Percentiles rank a stretch among this genome's conserved stretches.
Evolutionary conservation across 2,329 filamentous ascomycete species (phyloP).

Genomic region (Aspergillus sp.): DNA sequence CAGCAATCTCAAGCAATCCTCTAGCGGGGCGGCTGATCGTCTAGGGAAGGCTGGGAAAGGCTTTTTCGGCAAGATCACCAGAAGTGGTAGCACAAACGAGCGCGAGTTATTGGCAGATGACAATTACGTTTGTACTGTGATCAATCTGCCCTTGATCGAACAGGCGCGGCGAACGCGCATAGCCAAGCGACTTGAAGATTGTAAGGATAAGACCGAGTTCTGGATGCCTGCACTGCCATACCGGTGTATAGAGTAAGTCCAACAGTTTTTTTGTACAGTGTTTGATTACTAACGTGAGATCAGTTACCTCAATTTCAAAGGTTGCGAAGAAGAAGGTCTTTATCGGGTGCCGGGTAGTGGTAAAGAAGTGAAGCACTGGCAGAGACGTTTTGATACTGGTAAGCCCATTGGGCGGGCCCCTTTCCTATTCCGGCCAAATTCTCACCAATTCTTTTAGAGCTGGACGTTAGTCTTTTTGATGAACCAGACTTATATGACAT

Average conservation of each 20-base stretch:
- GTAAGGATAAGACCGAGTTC: constrained; percentile 93
- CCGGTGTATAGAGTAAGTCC: constrained; percentile 79
- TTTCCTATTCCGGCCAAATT: background rate
- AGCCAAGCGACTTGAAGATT: constrained; percentile 82
- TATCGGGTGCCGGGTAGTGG: constrained; percentile 91
- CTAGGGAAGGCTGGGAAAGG: constrained; percentile 74
- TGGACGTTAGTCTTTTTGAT: constrained; percentile 86
- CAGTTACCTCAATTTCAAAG: constrained; percentile 87
- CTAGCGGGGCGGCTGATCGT: constrained; percentile 70
- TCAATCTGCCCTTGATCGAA: constrained; percentile 82
- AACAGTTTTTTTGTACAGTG: background rate
- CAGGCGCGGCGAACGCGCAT: constrained; percentile 91
- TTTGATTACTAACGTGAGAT: constrained; percentile 18
- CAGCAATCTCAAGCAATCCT: constrained; percentile 70
- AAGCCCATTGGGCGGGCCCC: constrained; percentile 24
- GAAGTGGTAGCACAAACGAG: constrained; percentile 68
- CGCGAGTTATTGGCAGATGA: constrained; percentile 73
- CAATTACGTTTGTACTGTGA: constrained; percentile 79
- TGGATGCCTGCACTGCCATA: constrained; percentile 98
- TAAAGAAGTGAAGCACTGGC: constrained; percentile 89
- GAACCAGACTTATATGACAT: constrained; percentile 90
- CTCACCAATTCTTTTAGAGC: constrained; percentile 54
- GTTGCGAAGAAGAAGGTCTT: constrained; percentile 87
- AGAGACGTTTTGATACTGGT: constrained; percentile 86
- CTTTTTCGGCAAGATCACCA: constrained; percentile 74